Evolutionary conservation across 495 filamentous ascomycete genomes (phyloP).

Genomic region (Podospora conica): DNA sequence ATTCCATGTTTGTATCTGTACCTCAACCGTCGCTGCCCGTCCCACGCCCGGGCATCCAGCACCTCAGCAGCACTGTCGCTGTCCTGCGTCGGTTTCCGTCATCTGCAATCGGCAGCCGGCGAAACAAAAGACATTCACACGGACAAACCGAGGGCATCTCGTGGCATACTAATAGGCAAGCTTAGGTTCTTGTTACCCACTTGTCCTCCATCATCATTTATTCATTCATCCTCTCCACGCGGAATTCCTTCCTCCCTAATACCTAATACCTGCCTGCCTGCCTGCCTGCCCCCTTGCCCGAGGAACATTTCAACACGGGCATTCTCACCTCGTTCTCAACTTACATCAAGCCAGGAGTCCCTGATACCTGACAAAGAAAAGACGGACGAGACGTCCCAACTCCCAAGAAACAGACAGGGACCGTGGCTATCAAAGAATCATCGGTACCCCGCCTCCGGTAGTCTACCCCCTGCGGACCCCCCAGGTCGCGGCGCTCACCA

Average conservation of each 20-base stretch:
- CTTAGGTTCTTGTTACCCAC: no score
- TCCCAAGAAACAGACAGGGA: neutral
- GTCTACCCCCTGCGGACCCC: neutral
- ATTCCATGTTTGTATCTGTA: neutral
- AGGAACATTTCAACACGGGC: neutral
- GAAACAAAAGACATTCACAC: conserved; percentile 53
- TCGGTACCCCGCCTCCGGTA: neutral
- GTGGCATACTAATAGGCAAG: neutral
- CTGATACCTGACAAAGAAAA: neutral
- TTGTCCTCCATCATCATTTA: no score
- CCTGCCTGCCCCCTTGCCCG: neutral
- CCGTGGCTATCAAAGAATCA: neutral
- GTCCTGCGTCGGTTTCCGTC: conserved; percentile 41
- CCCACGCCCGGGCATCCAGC: neutral
- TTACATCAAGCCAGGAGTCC: neutral
- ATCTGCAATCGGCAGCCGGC: conserved; percentile 62
- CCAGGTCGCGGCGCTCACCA: conserved; percentile 6
- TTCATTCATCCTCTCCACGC: no score
- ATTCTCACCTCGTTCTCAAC: neutral
- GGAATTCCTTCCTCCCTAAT: neutral
- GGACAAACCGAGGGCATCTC: conserved; percentile 39
- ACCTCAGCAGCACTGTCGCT: neutral
- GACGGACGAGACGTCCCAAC: neutral
- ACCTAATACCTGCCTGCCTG: neutral
- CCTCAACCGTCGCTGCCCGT: neutral